These are phyloP conservation scores for Elsinoe necatrix DNA, from an alignment of 2,329 filamentous ascomycete genomes.

Conservation along the genomic window DNA sequence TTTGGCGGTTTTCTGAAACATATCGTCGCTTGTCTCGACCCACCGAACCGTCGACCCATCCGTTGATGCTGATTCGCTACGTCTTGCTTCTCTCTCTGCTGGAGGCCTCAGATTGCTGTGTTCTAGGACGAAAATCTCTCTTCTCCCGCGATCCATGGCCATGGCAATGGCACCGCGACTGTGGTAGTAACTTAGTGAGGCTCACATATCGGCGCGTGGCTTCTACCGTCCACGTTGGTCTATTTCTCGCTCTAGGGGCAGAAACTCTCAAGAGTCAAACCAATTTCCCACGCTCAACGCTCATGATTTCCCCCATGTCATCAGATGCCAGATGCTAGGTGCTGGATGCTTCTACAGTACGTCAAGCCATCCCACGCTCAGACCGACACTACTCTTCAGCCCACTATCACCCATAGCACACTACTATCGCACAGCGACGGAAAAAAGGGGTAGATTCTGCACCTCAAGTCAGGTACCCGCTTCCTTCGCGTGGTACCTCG, in stretches of 20 bases:
- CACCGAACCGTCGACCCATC: constrained; percentile 2
- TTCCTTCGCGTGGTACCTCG: constrained; percentile 12
- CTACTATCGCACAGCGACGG: background rate
- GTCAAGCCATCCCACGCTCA: background rate
- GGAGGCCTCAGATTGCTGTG: background rate
- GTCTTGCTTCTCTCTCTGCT: background rate
- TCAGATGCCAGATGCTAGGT: background rate
- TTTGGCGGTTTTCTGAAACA: constrained; percentile 14
- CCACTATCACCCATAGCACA: background rate
- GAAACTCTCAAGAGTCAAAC: background rate
- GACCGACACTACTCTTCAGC: background rate
- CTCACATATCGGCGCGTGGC: background rate
- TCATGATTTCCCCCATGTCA: background rate
- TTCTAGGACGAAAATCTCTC: constrained; percentile 10
- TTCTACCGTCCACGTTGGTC: background rate
- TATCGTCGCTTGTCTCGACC: constrained; percentile 16
- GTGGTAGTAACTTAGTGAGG: too few species aligned
- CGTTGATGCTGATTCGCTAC: background rate
- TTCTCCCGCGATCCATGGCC: constrained; percentile 1
- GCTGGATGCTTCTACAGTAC: background rate
- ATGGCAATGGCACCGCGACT: constrained; percentile 1
- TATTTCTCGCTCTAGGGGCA: background rate
- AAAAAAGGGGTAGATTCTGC: constrained; percentile 13
- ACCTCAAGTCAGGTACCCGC: background rate
- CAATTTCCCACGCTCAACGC: background rate